Base-by-base conservation (phyloP, 176 grass and related monocot species). In the Zea luxurians region DNA sequence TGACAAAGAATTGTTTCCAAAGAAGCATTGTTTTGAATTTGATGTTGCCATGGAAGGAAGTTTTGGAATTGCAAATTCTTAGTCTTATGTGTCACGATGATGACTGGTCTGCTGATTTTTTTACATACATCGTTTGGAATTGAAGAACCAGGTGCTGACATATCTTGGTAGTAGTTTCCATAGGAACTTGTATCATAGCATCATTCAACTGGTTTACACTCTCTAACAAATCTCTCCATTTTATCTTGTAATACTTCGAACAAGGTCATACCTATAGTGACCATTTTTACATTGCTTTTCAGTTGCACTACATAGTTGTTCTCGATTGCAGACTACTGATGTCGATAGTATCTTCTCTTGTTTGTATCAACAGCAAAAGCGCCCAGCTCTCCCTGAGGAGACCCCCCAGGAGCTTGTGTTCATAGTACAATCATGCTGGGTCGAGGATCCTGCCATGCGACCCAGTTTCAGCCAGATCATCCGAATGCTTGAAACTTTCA, bases 401-500 rank as follows among this genome's bases (percentile, higher is more conserved):
- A 89, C 86, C 6, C 92, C 89, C 48, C 83, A 91, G 57, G 92
- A 99, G 57, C 88, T 99, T 4, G 85, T 83, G 40, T 99, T 89
- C 84, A 80, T 99, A 3, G 89, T 99, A 21, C 90, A 95, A 27
- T 95, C 96, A 52, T 99, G 92, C 75, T 99, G 96, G 96, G 88
- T 93, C 0, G 96, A 99, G 88, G 96, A 99, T n/a, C 96, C 96
- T 10, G 63, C 37, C 50, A 87, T 88, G 74, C 90, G 96, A 3
- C 96, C 96, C 27, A 88, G 92, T 74, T 99, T 99, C 88, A 85
- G 78, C 75, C 88, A 95, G 88, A 99, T 99, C 80, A 99, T 99
- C 49, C 70, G 92, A 52, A 95, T 95, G 96, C 79, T 99, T 60
- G 89, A 95, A 49, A 85, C 90, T 12, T 99, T 99, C 90, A 90